These are phyloP conservation scores for Cucurbita ficifolia DNA, from an alignment of 306 rosid species.

Conservation along the genomic window DNA sequence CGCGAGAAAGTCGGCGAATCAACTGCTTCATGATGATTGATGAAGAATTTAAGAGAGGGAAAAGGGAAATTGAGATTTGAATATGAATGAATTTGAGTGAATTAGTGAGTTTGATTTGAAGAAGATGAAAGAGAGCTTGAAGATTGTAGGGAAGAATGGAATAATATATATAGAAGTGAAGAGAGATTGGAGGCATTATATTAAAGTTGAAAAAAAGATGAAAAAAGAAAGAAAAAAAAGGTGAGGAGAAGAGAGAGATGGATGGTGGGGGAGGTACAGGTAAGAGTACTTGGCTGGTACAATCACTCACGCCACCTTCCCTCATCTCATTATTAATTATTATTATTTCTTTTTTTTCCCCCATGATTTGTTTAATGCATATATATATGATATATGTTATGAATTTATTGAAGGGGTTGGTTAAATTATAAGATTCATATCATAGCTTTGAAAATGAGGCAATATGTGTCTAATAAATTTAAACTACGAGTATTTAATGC, in stretches of 20 bases:
- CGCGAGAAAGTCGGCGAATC: slow-evolving; percentile 70
- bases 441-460: no score
- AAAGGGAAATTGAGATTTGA: background rate
- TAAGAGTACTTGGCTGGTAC: slow-evolving; percentile 95
- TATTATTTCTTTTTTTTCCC: background rate
- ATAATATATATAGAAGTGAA: background rate
- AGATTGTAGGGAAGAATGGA: background rate
- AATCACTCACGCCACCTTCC: slow-evolving; percentile 15
- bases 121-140: background rate
- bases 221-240: background rate
- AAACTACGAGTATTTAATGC: no score
- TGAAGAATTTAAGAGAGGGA: background rate
- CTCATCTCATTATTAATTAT: background rate
- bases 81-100: background rate
- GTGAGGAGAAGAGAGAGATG: slow-evolving; percentile 31
- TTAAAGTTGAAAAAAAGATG: background rate
- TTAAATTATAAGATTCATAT: no score
- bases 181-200: background rate
- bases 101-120: background rate
- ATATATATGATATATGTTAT: no score
- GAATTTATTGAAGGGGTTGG: no score
- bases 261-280: slow-evolving; percentile 67
- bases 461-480: no score
- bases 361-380: no score
- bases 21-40: slow-evolving; percentile 48